Evolutionary conservation across 176 grass and related monocot genomes (phyloP).

Genomic region (Dactylis glomerata): DNA sequence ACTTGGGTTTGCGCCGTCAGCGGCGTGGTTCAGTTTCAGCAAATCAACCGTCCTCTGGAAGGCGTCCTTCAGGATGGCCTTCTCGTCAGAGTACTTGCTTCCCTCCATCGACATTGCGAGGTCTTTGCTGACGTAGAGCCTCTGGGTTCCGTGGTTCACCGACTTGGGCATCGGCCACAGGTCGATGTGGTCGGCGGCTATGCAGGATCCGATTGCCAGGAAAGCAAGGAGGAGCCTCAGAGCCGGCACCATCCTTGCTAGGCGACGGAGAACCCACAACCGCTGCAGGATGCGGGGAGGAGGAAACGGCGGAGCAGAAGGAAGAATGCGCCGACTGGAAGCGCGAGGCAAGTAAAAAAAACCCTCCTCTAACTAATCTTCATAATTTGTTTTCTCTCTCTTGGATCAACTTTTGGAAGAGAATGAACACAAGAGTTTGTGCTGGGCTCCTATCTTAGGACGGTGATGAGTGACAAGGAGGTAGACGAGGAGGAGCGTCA

Average conservation of each 20-base stretch:
- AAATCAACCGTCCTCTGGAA: slow-evolving; percentile 67
- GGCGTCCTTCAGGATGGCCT: slow-evolving; percentile 74
- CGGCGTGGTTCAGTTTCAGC: slow-evolving; percentile 49
- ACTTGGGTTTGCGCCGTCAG: slow-evolving; percentile 34
- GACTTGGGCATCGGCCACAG: slow-evolving; percentile 86
- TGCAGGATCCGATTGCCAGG: slow-evolving; percentile 39
- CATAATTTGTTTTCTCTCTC: neutral
- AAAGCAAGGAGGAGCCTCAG: slow-evolving; percentile 49
- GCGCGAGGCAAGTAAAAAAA: slow-evolving; percentile 4
- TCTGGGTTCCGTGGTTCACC: slow-evolving; percentile 52
- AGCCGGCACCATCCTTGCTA: slow-evolving; percentile 20
- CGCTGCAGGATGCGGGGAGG: neutral
- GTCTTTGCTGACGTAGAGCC: slow-evolving; percentile 66
- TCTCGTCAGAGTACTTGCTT: slow-evolving; percentile 63
- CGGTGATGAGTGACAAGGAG: slow-evolving; percentile 32
- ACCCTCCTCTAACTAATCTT: neutral
- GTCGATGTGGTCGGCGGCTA: slow-evolving; percentile 41
- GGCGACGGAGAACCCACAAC: neutral
- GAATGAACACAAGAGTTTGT: neutral
- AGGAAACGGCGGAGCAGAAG: neutral
- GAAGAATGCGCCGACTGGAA: slow-evolving; percentile 26
- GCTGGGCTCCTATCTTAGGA: slow-evolving; percentile 33
- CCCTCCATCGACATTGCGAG: slow-evolving; percentile 52
- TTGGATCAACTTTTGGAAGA: slow-evolving; percentile 15
- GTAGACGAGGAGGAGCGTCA: slow-evolving; percentile 26